A percentile compares a stretch with the other conserved stretches of the same genome.
Conservation (phyloP, 2,329 filamentous ascomycete species). For the Pyrenophora graminea region DNA sequence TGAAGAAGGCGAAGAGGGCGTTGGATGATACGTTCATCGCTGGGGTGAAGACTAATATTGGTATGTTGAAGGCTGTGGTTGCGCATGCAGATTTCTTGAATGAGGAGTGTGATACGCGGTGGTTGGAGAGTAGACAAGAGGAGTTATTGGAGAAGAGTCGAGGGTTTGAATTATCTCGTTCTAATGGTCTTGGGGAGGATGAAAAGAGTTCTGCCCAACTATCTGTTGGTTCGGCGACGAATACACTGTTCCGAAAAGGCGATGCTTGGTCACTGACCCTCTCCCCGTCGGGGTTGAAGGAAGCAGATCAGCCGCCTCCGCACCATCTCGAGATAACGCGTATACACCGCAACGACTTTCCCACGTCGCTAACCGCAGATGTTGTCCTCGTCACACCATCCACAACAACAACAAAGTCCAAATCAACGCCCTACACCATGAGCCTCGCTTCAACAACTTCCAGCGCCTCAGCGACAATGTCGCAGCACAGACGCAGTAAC, state of each 20-base stretch:
- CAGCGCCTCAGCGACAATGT: slow-evolving; percentile 46
- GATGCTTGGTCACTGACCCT: slow-evolving; percentile 62
- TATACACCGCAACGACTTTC: slow-evolving; percentile 65
- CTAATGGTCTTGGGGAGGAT: not conserved
- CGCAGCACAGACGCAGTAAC: slow-evolving; percentile 56
- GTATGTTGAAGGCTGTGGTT: slow-evolving; percentile 59
- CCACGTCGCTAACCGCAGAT: slow-evolving; percentile 58
- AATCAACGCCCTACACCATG: slow-evolving; percentile 51
- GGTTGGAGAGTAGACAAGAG: slow-evolving; percentile 59
- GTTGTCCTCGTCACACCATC: slow-evolving; percentile 56
- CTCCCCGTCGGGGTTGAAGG: slow-evolving; percentile 30
- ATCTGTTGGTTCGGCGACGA: slow-evolving; percentile 28
- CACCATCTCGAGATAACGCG: slow-evolving; percentile 61
- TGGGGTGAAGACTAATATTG: slow-evolving; percentile 63
- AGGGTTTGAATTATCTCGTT: not conserved
- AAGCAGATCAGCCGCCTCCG: slow-evolving; percentile 20
- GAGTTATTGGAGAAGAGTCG: slow-evolving; percentile 43
- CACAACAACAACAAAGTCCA: slow-evolving; percentile 51
- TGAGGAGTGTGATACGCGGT: slow-evolving; percentile 59
- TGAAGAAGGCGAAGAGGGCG: slow-evolving; percentile 60
- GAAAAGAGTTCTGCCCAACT: not conserved
- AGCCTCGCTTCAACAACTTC: slow-evolving; percentile 51
- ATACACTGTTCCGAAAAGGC: slow-evolving; percentile 60
- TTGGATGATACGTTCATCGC: slow-evolving; percentile 60
- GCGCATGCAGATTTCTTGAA: slow-evolving; percentile 55